Evolutionary conservation across 768 basidiomycete species (phyloP), one percentile per base, ranked within the genome.

Genomic region (Phallus indusiatus): DNA sequence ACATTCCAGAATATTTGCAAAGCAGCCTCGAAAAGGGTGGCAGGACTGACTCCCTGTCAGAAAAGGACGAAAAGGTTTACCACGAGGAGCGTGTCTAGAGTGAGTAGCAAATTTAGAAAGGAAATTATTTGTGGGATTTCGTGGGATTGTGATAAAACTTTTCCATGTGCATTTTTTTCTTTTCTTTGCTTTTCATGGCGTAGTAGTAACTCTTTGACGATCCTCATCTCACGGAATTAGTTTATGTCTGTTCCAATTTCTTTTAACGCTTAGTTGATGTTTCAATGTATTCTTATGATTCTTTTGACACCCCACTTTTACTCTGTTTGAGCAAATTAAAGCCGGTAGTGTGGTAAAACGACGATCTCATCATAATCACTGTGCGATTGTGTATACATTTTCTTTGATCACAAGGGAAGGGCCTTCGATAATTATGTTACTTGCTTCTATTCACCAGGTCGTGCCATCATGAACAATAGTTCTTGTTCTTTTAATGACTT

Each of bases 1-100:
- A 81, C 1, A 80, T 75, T 21, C 67, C 78, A 22, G 64, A 71
- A 10, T 42, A 42, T 11, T 75, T 21, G 67, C 78, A 28, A 64
- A 71, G 11, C n/a, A 42, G 5, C 42, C n/a, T n/a, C 9, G n/a
- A 42, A 42, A 42, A 12, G 12, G 42, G 42, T 48, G 46, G 22
- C 53, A 54, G 47, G 18, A 53, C 53, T 5, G 59, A 52, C 4
- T 52, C 54, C 24, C 22, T 47, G 11, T 52, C 59, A 10, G 56
- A 42, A 10, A 42, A 42, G 42, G 42, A 42, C 9, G 42, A 42
- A n/a, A 42, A 42, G n/a, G 42, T 11, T 42, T 42, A 2, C n/a
- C 42, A 51, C 14, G 50, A 34, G 20, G 50, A 51, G 20, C 50
- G 20, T 20, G 50, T 22, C 4, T 51, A 22, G 50, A 51, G 2